Base-by-base conservation (phyloP, 257 asterid genomes). In the Solanum arcanum region DNA sequence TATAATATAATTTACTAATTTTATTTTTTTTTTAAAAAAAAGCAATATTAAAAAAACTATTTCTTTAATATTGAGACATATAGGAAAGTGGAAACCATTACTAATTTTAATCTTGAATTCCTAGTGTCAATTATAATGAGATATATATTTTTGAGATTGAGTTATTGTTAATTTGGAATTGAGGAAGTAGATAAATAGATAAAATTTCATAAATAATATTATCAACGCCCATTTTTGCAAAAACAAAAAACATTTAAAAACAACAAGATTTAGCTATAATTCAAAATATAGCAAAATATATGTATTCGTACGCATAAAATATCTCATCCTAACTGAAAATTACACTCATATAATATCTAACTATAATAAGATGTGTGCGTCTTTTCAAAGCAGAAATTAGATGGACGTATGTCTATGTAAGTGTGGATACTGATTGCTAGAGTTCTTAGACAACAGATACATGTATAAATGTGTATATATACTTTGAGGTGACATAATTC, bases 11-110 rank as follows among this genome's bases (percentile, higher is more conserved):
- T 64, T 25, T 64, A 64, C 16, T 25, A 12, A 64, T 2, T n/a
- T n/a, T 64, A n/a, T 6, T 64, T n/a, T 25, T 2, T 20, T 20
- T 0, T 5, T 0, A 5, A 5, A 35, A 5, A 2, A n/a, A 60
- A 60, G 29, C 3, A 60, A 23, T 23, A 60, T 21, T 60, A 59
- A 60, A 60, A 60, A 21, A 21, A 9, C 12, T 60, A 60, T 13
- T 60, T 21, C 68, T 60, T 60, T 60, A 60, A 60, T 60, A 60
- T 60, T 23, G 25, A 21, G 68, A 23, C 16, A 60, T 60, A 9
- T 21, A 21, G 25, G 4, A 60, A 60, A 59, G 23, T 59, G 25
- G 10, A 60, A 60, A 9, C 68, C 9, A 0, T 21, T 21, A 23
- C 27, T 21, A 60, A 21, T 9, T 60, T 60, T 60, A 60, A 60